Evolutionary conservation across 1,284 basidiomycete genomes (phyloP), one percentile per base, ranked within the genome.

Genomic region (Cutaneotrichosporon cutaneum): DNA sequence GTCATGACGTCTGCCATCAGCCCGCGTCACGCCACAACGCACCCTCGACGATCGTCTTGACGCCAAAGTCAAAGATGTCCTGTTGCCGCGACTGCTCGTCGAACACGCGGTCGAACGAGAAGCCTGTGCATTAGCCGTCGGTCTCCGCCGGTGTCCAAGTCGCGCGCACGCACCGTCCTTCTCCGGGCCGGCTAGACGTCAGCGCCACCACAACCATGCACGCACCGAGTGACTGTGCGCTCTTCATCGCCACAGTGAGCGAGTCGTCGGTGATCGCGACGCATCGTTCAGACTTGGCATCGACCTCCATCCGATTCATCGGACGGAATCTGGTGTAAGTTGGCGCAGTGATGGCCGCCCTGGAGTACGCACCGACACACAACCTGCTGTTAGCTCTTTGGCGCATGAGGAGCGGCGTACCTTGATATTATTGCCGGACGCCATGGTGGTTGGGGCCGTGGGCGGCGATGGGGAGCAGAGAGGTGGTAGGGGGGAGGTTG

Each of bases 31-130:
- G n/a, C 27, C 42, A 16, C 5, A 36, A n/a, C 74, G 60, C 32
- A 76, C 76, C 76, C 60, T 77, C 75, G 10, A 77, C 81, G 47
- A 68, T 87, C 86, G 82, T 94, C 81, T 94, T 97, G 63, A 99
- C 92, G 65, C 96, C 95, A 80, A 95, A 99, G 79, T 99, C 94
- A 76, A 99, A 99, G 55, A 99, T 94, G 76, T 99, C 93, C 58
- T 88, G 83, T 80, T 99, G 96, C 79, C 87, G 85, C 30, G 94
- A 93, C 52, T 85, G 86, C 85, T 96, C 94, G 63, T 92, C 89
- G 76, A 99, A 99, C 35, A 97, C 94, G 64, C 93, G 86, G 80
- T 99, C 96, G 74, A 98, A 98, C 32, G 92, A 92, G 82, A 99
- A 99, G 42, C 94, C 95, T 76, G 48, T 2, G 26, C 18, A 42